Base-by-base conservation (phyloP, 169 alveolate species). In the Cryptosporidium tyzzeri region DNA sequence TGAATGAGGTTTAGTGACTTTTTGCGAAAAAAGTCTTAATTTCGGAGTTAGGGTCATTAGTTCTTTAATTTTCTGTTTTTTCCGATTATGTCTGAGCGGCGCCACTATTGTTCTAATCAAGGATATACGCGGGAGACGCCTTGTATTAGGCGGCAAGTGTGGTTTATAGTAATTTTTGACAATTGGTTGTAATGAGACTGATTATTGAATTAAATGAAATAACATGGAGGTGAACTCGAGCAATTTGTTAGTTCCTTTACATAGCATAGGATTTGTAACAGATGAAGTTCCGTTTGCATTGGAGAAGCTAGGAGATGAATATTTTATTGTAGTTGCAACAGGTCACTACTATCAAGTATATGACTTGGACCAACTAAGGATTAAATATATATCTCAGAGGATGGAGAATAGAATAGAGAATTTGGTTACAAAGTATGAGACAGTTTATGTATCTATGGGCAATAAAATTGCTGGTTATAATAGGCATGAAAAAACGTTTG, bases 231-330 rank as follows among this genome's bases (percentile, higher is more conserved):
- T 21, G 10, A 67, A 23, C 21, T 80, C 89, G 37, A 80, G 89
- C 9, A 80, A 80, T 80, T 41, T 80, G 68, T 80, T 80, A 37
- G 59, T 65, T n/a, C 89, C 89, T 9, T 45, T 80, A 23, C 89
- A 80, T 80, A 80, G 80, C 0, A 65, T 80, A 29, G 89, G 89
- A 18, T 80, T 62, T 23, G 75, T 80, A 18, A 80, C 75, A 1
- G 89, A 80, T 65, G 75, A 80, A 18, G 62, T 59, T 21, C 80
- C 74, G 3, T 80, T 80, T 80, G 51, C 31, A 31, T 31, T 80
- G 48, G 89, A 80, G 67, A 80, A 80, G 68, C n/a, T 80, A 23
- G 89, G 89, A 3, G 75, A 59, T 48, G 89, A 80, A 48, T 80
- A 80, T 37, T 80, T 80, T 65, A 65, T 80, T 26, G 68, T 62